Evolutionary conservation across 1,284 basidiomycete genomes (phyloP).

Genomic region (Ustilago xerochloae): DNA sequence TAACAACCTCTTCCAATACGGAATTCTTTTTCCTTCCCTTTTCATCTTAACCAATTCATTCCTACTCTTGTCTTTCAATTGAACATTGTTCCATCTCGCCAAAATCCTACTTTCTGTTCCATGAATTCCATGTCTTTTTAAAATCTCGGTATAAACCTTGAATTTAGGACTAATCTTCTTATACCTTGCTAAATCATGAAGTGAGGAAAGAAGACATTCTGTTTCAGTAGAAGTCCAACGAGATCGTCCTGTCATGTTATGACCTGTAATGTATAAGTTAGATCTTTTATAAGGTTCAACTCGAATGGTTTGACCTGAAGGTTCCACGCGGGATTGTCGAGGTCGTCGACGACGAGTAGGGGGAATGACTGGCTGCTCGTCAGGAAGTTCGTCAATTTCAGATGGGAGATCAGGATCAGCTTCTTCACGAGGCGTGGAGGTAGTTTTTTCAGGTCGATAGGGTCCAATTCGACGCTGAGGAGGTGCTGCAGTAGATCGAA

Average conservation of each 20-base stretch:
- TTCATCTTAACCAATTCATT: slow-evolving; percentile 54
- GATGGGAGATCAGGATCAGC: slow-evolving; percentile 6
- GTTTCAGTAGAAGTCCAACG: slow-evolving; percentile 43
- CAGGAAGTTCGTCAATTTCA: slow-evolving; percentile 36
- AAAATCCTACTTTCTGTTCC: slow-evolving; percentile 27
- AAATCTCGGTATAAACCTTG: slow-evolving; percentile 42
- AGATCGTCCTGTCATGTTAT: slow-evolving; percentile 47
- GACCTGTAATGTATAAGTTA: slow-evolving; percentile 52
- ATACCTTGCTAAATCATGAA: slow-evolving; percentile 41
- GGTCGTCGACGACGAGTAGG: slow-evolving; percentile 2
- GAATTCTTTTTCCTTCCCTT: slow-evolving; percentile 34
- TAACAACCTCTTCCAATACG: slow-evolving; percentile 50
- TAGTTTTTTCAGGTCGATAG: slow-evolving; percentile 19
- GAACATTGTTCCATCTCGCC: slow-evolving; percentile 56
- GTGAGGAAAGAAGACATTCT: slow-evolving; percentile 20
- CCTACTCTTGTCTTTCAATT: slow-evolving; percentile 60
- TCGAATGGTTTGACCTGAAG: slow-evolving; percentile 20
- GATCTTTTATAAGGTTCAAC: slow-evolving; percentile 42
- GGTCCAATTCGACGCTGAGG: slow-evolving; percentile 37
- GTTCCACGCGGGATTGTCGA: slow-evolving; percentile 15
- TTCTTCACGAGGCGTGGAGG: slow-evolving; percentile 5
- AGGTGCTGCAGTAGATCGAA: slow-evolving; percentile 2
- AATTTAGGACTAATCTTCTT: slow-evolving; percentile 40
- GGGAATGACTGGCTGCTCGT: neutral
- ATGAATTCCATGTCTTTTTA: slow-evolving; percentile 37